phyloP scores from a whole-genome alignment of 2,329 filamentous ascomycete genomes.

The Talaromyces sp. region DNA sequence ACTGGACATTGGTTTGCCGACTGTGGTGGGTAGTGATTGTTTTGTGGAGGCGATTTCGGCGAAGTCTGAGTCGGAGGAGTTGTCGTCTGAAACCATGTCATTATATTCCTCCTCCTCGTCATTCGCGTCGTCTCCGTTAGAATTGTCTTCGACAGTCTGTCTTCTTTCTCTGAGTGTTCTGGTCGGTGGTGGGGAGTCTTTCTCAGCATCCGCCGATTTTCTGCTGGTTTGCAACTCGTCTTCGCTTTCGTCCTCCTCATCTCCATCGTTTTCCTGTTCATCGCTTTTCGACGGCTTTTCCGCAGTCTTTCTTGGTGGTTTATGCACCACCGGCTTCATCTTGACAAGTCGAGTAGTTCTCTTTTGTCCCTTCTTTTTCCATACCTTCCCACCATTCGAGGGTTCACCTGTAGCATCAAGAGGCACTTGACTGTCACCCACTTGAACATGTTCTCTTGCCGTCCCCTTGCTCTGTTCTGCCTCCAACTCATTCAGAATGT shows the following conservation, averaged over 20 bases:
- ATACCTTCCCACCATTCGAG: slow-evolving; percentile 23
- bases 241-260: slow-evolving; percentile 26
- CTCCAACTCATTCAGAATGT: slow-evolving; percentile 45
- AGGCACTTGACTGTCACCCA: slow-evolving; percentile 36
- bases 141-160: not conserved
- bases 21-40: not conserved
- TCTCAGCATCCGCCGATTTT: not conserved
- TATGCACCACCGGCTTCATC: slow-evolving; percentile 41
- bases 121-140: not conserved
- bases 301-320: slow-evolving; percentile 20
- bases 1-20: slow-evolving; percentile 25
- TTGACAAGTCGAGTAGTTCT: slow-evolving; percentile 44
- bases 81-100: slow-evolving; percentile 20
- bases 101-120: slow-evolving; percentile 13
- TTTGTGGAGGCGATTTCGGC: slow-evolving; percentile 8
- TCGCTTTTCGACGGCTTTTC: not conserved
- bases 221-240: slow-evolving; percentile 22
- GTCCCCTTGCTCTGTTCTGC: slow-evolving; percentile 31
- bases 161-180: slow-evolving; percentile 2
- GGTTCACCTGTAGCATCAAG: slow-evolving; percentile 12
- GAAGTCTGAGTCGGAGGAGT: slow-evolving; percentile 16
- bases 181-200: not conserved
- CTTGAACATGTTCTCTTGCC: slow-evolving; percentile 26
- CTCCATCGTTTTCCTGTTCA: slow-evolving; percentile 24
- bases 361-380: slow-evolving; percentile 50